Percentiles rank a stretch among this genome's conserved stretches.
These are phyloP conservation scores for Chloranthus sessilifolius DNA, from an alignment of 164 flowering plant genomes.

Conservation along the genomic window DNA sequence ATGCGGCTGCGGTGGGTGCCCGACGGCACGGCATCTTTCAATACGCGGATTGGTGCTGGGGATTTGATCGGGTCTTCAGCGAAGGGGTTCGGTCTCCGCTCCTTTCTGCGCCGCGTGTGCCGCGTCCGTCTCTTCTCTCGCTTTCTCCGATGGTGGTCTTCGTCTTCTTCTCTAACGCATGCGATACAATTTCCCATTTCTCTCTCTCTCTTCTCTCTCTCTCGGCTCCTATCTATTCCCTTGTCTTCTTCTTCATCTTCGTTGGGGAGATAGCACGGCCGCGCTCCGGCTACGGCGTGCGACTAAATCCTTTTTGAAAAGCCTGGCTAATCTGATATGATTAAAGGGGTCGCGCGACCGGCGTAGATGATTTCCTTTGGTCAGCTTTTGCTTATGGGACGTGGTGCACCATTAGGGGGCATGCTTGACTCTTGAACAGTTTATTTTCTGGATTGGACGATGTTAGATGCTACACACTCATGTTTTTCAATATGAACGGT, in stretches of 20 bases:
- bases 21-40: conserved; percentile 58
- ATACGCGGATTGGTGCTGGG: conserved; percentile 68
- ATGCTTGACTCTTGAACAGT: too few relatives aligned
- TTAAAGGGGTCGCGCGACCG: too few relatives aligned
- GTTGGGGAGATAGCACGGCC: not conserved
- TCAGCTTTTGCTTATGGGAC: too few relatives aligned
- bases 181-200: conserved; percentile 48
- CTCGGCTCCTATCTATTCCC: not conserved
- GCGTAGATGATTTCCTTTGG: too few relatives aligned
- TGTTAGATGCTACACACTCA: too few relatives aligned
- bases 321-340: too few relatives aligned
- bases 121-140: not conserved
- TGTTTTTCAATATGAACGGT: too few relatives aligned
- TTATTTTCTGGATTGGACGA: too few relatives aligned
- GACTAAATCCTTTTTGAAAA: too few relatives aligned
- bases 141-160: not conserved
- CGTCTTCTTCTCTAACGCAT: conserved; percentile 30
- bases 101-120: conserved; percentile 13
- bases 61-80: conserved; percentile 31
- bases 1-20: conserved; percentile 49
- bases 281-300: too few relatives aligned
- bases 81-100: conserved; percentile 52
- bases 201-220: not conserved
- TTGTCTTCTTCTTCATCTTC: not conserved
- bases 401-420: too few relatives aligned